phyloP scores from a whole-genome alignment of 2,329 filamentous ascomycete species.

The Hymenoscyphus fraxineus region DNA sequence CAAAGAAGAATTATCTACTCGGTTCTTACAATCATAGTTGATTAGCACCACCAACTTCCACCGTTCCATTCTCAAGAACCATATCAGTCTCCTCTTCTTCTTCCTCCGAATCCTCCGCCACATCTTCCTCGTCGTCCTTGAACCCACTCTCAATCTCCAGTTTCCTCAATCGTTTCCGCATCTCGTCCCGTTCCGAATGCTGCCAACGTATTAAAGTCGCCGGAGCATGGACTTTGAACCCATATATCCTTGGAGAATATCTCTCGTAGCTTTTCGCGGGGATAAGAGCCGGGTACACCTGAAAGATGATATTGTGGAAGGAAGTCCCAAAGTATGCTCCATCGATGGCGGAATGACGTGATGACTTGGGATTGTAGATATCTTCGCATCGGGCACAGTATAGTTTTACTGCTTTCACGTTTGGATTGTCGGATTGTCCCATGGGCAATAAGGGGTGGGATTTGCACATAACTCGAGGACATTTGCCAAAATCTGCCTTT shows the following conservation, averaged over 20 bases:
- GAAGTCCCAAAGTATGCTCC: slow-evolving; percentile 97
- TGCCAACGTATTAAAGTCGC: slow-evolving; percentile 92
- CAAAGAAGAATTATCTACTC: slow-evolving; percentile 11
- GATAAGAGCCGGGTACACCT: slow-evolving; percentile 89
- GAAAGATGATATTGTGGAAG: slow-evolving; percentile 98
- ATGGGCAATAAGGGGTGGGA: slow-evolving; percentile 91
- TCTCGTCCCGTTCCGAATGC: slow-evolving; percentile 71
- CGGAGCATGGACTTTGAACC: slow-evolving; percentile 89
- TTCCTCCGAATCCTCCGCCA: slow-evolving; percentile 56
- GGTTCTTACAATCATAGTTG: slow-evolving; percentile 10
- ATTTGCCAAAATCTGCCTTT: slow-evolving; percentile 96
- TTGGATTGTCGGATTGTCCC: slow-evolving; percentile 86
- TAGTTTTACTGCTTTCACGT: slow-evolving; percentile 87
- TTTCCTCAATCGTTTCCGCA: slow-evolving; percentile 70
- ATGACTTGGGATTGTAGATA: slow-evolving; percentile 97
- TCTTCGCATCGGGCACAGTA: slow-evolving; percentile 98
- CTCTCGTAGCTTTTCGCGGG: slow-evolving; percentile 81
- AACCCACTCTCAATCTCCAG: slow-evolving; percentile 77
- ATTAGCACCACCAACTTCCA: slow-evolving; percentile 19
- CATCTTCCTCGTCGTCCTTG: slow-evolving; percentile 60
- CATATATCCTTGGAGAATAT: slow-evolving; percentile 87
- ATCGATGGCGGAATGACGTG: slow-evolving; percentile 90
- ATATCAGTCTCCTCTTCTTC: slow-evolving; percentile 40
- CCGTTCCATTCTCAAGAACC: slow-evolving; percentile 26
- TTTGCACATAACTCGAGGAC: slow-evolving; percentile 91